Conservation (phyloP, 2,329 filamentous ascomycete genomes). For the Pseudogymnoascus sp. region DNA sequence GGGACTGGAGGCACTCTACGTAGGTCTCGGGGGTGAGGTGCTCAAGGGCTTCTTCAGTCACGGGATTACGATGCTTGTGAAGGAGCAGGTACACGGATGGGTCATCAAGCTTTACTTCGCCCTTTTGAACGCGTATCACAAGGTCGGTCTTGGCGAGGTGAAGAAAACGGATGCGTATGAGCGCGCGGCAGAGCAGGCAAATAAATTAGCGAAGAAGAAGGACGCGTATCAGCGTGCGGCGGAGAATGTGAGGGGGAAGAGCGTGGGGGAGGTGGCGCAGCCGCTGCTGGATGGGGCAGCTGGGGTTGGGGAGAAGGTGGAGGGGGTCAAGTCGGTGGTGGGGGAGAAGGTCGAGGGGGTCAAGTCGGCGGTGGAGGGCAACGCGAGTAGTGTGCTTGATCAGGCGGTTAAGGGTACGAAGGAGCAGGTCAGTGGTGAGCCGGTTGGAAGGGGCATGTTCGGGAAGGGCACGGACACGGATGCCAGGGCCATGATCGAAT, state of each 20-base stretch:
- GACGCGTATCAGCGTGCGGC: constrained; percentile 19
- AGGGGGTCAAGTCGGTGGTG: neutral
- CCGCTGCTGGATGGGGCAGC: neutral
- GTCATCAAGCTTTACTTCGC: constrained; percentile 67
- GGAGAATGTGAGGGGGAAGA: constrained; percentile 10
- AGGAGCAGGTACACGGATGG: constrained; percentile 65
- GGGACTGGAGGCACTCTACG: constrained; percentile 62
- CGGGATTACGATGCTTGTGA: constrained; percentile 79
- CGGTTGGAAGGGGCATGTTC: neutral
- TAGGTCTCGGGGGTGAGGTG: constrained; percentile 67
- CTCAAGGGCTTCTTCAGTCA: constrained; percentile 79
- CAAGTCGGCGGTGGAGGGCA: too few relatives aligned
- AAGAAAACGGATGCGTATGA: constrained; percentile 16
- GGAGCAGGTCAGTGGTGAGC: neutral
- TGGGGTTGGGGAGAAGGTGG: neutral
- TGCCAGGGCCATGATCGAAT: neutral
- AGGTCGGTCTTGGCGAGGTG: constrained; percentile 30
- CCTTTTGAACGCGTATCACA: constrained; percentile 41
- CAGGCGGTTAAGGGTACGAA: neutral
- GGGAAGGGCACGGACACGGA: neutral
- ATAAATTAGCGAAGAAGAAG: constrained; percentile 12
- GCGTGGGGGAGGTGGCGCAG: neutral
- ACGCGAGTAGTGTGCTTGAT: constrained; percentile 12
- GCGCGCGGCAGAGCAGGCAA: constrained; percentile 14
- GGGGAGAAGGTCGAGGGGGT: too few relatives aligned